Conservation (phyloP, 345 rosid genomes). For the Mangifera indica region DNA sequence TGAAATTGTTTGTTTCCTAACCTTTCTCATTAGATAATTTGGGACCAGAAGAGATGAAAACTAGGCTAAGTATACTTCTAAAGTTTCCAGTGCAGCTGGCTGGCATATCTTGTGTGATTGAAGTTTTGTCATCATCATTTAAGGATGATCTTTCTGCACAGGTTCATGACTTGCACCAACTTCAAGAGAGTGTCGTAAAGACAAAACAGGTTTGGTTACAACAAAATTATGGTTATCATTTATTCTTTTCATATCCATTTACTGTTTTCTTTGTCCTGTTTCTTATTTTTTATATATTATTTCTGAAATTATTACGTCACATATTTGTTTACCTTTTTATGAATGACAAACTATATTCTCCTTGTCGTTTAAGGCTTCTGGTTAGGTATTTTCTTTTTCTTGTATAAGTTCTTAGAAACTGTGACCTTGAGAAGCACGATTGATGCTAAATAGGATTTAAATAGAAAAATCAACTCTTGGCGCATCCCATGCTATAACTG, state of each 20-base stretch:
- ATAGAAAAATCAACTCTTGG: background rate
- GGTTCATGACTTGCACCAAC: constrained; percentile 73
- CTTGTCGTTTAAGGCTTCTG: background rate
- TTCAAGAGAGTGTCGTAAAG: constrained; percentile 72
- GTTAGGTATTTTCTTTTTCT: background rate
- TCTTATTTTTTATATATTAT: background rate
- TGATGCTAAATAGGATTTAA: background rate
- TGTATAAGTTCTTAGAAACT: background rate
- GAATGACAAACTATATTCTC: background rate
- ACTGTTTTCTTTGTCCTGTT: background rate
- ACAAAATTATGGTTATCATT: constrained; percentile 7
- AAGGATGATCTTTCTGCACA: constrained; percentile 70
- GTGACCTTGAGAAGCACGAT: background rate
- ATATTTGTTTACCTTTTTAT: background rate
- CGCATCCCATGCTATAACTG: background rate
- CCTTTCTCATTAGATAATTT: constrained; percentile 56
- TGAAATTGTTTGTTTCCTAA: constrained; percentile 33
- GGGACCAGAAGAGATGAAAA: constrained; percentile 57
- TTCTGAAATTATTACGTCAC: background rate
- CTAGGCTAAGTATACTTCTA: constrained; percentile 47
- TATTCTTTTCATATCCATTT: background rate
- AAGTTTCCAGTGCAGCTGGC: constrained; percentile 59
- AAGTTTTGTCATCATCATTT: constrained; percentile 79
- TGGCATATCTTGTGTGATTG: constrained; percentile 71
- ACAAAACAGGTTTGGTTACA: constrained; percentile 78